A percentile compares a stretch with the other conserved stretches of the same genome.
phyloP scores from a whole-genome alignment of 2,329 filamentous ascomycete genomes.

The Arthrobotrys sphaeroides region DNA sequence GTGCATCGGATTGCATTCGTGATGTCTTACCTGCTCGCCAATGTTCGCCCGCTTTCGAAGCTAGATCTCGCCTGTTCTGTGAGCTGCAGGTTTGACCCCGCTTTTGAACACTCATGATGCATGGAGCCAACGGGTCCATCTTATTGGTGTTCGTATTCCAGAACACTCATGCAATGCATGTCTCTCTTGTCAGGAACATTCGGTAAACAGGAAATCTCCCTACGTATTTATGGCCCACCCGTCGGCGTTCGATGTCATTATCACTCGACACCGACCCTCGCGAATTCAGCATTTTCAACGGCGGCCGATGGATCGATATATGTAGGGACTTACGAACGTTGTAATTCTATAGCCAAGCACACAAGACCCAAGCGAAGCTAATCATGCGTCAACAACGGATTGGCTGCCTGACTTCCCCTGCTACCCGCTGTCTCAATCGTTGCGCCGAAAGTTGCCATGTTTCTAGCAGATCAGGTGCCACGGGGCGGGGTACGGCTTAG shows the following conservation, averaged over 20 bases:
- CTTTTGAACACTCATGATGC: not conserved
- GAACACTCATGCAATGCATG: conserved; percentile 37
- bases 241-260: not conserved
- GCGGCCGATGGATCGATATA: not conserved
- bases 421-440: conserved; percentile 40
- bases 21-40: conserved; percentile 3
- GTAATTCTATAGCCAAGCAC: conserved; percentile 16
- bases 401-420: conserved; percentile 43
- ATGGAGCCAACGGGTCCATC: conserved; percentile 2
- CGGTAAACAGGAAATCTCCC: not conserved
- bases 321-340: not conserved
- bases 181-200: conserved; percentile 40
- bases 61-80: conserved; percentile 6
- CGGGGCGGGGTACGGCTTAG: not conserved
- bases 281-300: not conserved
- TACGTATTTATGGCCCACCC: not conserved
- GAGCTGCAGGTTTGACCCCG: conserved; percentile 8
- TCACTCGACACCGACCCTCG: not conserved
- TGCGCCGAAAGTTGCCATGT: conserved; percentile 38
- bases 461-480: conserved; percentile 28
- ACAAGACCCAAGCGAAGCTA: conserved; percentile 13
- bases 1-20: not conserved
- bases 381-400: conserved; percentile 15
- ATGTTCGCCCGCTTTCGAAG: not conserved
- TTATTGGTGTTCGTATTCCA: conserved; percentile 18